phyloP scores from a whole-genome alignment of 371 early-diverging fungal species.

The Cokeromyces recurvatus region DNA sequence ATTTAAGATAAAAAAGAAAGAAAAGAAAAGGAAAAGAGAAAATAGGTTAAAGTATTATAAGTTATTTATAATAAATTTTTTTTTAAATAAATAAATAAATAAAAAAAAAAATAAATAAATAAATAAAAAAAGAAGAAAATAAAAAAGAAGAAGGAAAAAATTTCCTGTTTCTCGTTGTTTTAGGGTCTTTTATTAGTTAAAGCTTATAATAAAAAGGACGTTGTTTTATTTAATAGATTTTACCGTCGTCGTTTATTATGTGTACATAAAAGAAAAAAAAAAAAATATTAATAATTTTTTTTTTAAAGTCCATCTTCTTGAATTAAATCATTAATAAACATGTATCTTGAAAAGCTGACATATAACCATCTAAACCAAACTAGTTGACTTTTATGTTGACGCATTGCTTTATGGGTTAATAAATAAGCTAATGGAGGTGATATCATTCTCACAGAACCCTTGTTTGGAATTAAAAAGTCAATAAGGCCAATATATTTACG shows the following conservation, averaged over 20 bases:
- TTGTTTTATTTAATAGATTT: too few species aligned
- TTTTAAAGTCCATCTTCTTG: too few species aligned
- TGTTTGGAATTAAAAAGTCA: conserved; percentile 36
- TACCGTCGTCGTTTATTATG: too few species aligned
- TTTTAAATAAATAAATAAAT: too few species aligned
- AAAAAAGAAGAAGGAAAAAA: too few species aligned
- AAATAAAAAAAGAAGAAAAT: too few species aligned
- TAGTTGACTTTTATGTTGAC: conserved; percentile 81
- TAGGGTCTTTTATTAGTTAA: too few species aligned
- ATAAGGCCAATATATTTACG: conserved; percentile 78
- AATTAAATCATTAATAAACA: conserved; percentile 75
- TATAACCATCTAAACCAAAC: conserved; percentile 97
- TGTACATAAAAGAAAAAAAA: too few species aligned
- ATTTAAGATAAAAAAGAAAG: background rate
- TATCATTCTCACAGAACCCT: conserved; percentile 29
- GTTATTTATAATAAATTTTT: background rate
- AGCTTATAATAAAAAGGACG: too few species aligned
- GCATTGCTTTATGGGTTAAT: conserved; percentile 73
- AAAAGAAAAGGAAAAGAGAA: conserved; percentile 2
- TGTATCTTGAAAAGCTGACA: conserved; percentile 91
- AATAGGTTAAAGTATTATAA: background rate
- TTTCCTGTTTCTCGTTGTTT: too few species aligned
- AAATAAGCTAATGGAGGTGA: conserved; percentile 49
- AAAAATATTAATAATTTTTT: too few species aligned
- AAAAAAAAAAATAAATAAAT: too few species aligned